phyloP scores from a whole-genome alignment of 1,284 basidiomycete species.

The Moniliophthora roreri region DNA sequence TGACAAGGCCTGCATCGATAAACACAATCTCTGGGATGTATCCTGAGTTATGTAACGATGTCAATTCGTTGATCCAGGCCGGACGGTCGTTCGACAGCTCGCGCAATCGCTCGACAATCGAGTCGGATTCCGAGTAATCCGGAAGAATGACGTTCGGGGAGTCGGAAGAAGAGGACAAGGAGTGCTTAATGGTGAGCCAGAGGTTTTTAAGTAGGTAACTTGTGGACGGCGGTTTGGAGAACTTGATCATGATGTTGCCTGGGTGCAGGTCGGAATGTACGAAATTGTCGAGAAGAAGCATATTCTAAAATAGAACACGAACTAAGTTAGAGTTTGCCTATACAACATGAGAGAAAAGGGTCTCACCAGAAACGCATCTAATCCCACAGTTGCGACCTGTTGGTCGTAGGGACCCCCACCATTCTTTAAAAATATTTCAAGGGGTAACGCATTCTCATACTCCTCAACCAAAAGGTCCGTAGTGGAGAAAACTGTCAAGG shows the following conservation, averaged over 20 bases:
- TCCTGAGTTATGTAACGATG: conserved; percentile 64
- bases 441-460: conserved; percentile 88
- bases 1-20: conserved; percentile 95
- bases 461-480: conserved; percentile 89
- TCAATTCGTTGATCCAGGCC: conserved; percentile 76
- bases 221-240: conserved; percentile 77
- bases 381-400: conserved; percentile 87
- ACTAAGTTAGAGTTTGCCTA: conserved; percentile 13
- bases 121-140: conserved; percentile 54
- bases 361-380: conserved; percentile 92
- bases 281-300: conserved; percentile 98
- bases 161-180: conserved; percentile 42
- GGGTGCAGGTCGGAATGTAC: conserved; percentile 95
- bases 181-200: conserved; percentile 37
- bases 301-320: conserved; percentile 72
- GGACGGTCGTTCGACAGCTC: conserved; percentile 54
- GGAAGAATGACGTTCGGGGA: conserved; percentile 26
- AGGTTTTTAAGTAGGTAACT: conserved; percentile 58
- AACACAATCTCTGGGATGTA: conserved; percentile 95
- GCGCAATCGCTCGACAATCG: conserved; percentile 70
- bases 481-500: conserved; percentile 79
- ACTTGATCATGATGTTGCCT: conserved; percentile 98
- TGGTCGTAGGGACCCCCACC: conserved; percentile 92
- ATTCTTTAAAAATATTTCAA: conserved; percentile 86
- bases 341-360: conserved; percentile 2